Conservation (phyloP, 805 yeast species). For the Debaryomyces castellii region DNA sequence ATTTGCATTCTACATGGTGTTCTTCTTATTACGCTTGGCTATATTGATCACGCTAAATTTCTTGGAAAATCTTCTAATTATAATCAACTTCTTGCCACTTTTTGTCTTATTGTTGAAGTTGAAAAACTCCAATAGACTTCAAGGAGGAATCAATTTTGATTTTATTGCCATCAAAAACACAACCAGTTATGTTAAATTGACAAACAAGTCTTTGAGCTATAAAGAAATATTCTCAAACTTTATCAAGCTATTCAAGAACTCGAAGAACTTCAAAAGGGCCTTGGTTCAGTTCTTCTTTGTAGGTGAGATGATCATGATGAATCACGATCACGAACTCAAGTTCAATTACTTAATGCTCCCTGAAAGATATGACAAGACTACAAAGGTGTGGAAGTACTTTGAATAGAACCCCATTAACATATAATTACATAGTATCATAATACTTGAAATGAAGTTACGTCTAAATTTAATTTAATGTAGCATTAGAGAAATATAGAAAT, state of each 20-base stretch:
- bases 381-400: conserved; percentile 23
- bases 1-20: conserved; percentile 75
- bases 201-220: conserved; percentile 38
- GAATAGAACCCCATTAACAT: not conserved
- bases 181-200: conserved; percentile 27
- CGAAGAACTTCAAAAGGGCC: conserved; percentile 26
- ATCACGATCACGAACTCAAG: conserved; percentile 24
- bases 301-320: conserved; percentile 27
- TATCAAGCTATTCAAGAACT: conserved; percentile 23
- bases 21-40: conserved; percentile 58
- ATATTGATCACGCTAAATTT: conserved; percentile 48
- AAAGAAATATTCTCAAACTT: conserved; percentile 36
- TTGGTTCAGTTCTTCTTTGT: conserved; percentile 21
- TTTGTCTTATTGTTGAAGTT: conserved; percentile 77
- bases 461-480: too few relatives aligned
- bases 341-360: conserved; percentile 38
- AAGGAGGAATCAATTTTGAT: conserved; percentile 49
- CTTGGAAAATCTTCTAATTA: conserved; percentile 59
- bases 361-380: conserved; percentile 23
- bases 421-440: too few relatives aligned
- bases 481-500: too few relatives aligned
- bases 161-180: conserved; percentile 11
- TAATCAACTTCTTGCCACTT: conserved; percentile 81
- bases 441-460: not conserved
- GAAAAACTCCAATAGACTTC: conserved; percentile 70